Percentiles rank a stretch among this genome's conserved stretches.
These are phyloP conservation scores for Yarrowia hollandica DNA, from an alignment of 805 yeast genomes.

Conservation along the genomic window DNA sequence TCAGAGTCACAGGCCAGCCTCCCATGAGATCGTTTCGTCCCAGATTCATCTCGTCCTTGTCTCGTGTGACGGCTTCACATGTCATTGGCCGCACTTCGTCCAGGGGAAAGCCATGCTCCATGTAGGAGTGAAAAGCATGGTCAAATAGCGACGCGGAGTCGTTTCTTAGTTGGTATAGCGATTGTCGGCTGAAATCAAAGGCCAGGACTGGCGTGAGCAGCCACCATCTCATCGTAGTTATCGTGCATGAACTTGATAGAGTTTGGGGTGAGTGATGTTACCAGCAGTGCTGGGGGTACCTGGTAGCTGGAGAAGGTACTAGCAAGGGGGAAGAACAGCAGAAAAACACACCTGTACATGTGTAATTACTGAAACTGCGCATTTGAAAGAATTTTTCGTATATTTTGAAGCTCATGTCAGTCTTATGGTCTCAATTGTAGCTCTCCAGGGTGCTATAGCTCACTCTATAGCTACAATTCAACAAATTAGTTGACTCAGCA, in stretches of 20 bases:
- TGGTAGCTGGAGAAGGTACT: too few relatives aligned
- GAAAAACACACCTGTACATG: too few relatives aligned
- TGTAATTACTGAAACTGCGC: too few relatives aligned
- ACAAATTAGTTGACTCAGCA: too few relatives aligned
- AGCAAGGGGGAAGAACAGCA: too few relatives aligned
- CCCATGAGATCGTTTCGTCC: slow-evolving; percentile 83
- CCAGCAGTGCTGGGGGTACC: too few relatives aligned
- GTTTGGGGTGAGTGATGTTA: too few relatives aligned
- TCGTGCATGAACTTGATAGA: background rate
- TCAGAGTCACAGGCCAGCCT: slow-evolving; percentile 71
- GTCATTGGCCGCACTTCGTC: slow-evolving; percentile 76
- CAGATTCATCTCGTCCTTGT: slow-evolving; percentile 55
- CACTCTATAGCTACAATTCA: too few relatives aligned
- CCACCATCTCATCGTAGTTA: slow-evolving; percentile 24
- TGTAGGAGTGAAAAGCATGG: slow-evolving; percentile 74
- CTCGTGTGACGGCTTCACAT: slow-evolving; percentile 69
- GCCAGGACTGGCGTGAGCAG: slow-evolving; percentile 48
- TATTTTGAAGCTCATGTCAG: too few relatives aligned
- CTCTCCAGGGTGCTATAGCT: too few relatives aligned
- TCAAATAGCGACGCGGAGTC: slow-evolving; percentile 61
- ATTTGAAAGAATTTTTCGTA: too few relatives aligned
- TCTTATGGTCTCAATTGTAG: too few relatives aligned
- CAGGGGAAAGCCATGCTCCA: slow-evolving; percentile 68
- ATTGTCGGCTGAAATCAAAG: slow-evolving; percentile 39
- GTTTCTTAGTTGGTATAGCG: slow-evolving; percentile 32